Percentiles rank a stretch among this genome's conserved stretches.
Conservation (phyloP, 768 basidiomycete genomes). For the Candolleomyces aberdarensis region DNA sequence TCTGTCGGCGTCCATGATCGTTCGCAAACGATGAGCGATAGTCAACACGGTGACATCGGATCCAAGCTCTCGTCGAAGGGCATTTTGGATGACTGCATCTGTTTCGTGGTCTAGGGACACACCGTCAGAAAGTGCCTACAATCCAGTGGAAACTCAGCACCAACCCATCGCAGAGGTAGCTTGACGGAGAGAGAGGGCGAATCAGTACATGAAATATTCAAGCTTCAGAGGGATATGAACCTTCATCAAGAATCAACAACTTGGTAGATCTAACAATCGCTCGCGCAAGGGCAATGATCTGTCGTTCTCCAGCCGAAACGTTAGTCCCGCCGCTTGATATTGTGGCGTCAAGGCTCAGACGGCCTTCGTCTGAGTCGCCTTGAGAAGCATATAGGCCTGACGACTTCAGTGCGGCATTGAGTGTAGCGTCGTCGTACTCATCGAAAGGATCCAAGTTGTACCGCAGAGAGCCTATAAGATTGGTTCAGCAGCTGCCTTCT, state of each 20-base stretch:
- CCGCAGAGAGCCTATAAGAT: constrained; percentile 46
- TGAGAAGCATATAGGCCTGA: constrained; percentile 39
- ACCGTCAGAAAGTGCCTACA: background rate
- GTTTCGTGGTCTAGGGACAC: constrained; percentile 48
- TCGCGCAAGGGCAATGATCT: constrained; percentile 63
- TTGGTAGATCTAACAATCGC: constrained; percentile 59
- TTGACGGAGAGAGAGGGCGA: background rate
- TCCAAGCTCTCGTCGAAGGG: background rate
- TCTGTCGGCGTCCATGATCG: constrained; percentile 66
- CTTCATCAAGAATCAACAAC: constrained; percentile 52
- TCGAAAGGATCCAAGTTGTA: constrained; percentile 69
- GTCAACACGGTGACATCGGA: constrained; percentile 9
- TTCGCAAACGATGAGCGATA: constrained; percentile 29
- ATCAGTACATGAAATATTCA: constrained; percentile 35
- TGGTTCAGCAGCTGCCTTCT: background rate
- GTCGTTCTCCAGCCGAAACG: constrained; percentile 74
- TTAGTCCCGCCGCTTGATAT: constrained; percentile 60
- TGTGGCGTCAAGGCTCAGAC: constrained; percentile 43
- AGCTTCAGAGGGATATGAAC: constrained; percentile 58
- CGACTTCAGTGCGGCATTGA: constrained; percentile 38
- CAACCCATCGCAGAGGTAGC: constrained; percentile 50
- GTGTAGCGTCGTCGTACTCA: constrained; percentile 47
- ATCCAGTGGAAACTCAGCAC: background rate
- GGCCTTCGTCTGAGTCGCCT: constrained; percentile 42
- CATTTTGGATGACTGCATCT: constrained; percentile 62